Base-by-base conservation (phyloP, 1,284 basidiomycete genomes). In the Irpex sp. region DNA sequence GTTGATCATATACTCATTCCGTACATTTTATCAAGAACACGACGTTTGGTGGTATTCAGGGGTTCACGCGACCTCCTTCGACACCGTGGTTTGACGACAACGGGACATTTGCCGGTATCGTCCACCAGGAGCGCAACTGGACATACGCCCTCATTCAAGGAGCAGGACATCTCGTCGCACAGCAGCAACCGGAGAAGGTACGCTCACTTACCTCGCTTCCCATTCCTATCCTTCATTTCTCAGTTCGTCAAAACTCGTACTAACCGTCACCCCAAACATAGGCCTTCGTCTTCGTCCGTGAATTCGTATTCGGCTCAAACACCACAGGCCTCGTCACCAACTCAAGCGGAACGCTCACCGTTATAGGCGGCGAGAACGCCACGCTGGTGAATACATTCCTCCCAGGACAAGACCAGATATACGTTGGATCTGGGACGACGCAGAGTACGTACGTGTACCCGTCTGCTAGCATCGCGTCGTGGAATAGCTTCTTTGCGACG, bases 1-100 rank as follows among this genome's bases (percentile, higher is more conserved):
- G 31, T 31, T n/a, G n/a, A n/a, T n/a, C n/a, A n/a, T n/a, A n/a
- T n/a, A n/a, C n/a, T n/a, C n/a, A n/a, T n/a, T n/a, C n/a, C n/a
- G n/a, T n/a, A n/a, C n/a, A n/a, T n/a, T n/a, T n/a, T n/a, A n/a
- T n/a, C n/a, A n/a, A n/a, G n/a, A 73, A 73, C 58, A 72, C 68
- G 4, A 72, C 71, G 6, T 72, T 89, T 66, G 86, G 87, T 37
- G 86, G 84, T 4, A 84, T 85, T 54, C 86, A 84, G 71, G 88
- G 87, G 1, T 89, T 89, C 68, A 83, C 84, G 4, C 77, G 81
- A 55, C 79, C 80, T 63, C 87, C 87, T 0, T 79, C 83, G 2
- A 89, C 87, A 0, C 81, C 84, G 0, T 89, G 69, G 68, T 65
- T 62, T 35, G 67, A 68, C 35, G 70, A 72, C 33, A 43, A 60